A percentile compares a stretch with the other conserved stretches of the same genome.
Evolutionary conservation across 2,329 filamentous ascomycete genomes (phyloP).

Genomic region (Penicillium polonicum): DNA sequence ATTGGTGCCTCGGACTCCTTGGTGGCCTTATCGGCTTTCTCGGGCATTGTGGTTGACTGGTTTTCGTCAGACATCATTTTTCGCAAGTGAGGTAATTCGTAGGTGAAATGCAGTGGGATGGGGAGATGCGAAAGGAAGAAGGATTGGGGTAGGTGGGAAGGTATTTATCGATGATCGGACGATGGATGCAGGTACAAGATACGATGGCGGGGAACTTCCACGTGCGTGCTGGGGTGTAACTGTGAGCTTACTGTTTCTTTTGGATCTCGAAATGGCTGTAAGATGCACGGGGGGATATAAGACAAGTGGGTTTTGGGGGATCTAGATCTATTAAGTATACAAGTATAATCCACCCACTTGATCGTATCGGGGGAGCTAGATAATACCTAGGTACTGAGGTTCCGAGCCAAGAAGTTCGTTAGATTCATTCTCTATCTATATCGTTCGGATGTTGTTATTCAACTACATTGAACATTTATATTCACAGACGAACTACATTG

Average conservation of each 20-base stretch:
- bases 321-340: neutral
- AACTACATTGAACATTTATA: neutral
- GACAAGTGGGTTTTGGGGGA: neutral
- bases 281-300: neutral
- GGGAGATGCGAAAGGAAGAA: neutral
- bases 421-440: constrained; percentile 5
- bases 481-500: neutral
- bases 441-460: neutral
- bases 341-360: neutral
- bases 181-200: constrained; percentile 2
- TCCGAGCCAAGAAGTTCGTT: neutral
- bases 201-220: neutral
- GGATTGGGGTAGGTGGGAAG: no score
- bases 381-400: neutral
- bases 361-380: neutral
- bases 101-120: neutral
- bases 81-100: neutral
- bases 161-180: neutral
- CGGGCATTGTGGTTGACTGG: neutral
- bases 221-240: neutral
- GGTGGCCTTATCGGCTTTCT: constrained; percentile 15
- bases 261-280: no score
- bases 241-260: neutral
- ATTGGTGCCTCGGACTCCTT: constrained; percentile 36
- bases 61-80: neutral